These are phyloP conservation scores for Apiospora hydei DNA, from an alignment of 2,329 filamentous ascomycete genomes.

Conservation along the genomic window DNA sequence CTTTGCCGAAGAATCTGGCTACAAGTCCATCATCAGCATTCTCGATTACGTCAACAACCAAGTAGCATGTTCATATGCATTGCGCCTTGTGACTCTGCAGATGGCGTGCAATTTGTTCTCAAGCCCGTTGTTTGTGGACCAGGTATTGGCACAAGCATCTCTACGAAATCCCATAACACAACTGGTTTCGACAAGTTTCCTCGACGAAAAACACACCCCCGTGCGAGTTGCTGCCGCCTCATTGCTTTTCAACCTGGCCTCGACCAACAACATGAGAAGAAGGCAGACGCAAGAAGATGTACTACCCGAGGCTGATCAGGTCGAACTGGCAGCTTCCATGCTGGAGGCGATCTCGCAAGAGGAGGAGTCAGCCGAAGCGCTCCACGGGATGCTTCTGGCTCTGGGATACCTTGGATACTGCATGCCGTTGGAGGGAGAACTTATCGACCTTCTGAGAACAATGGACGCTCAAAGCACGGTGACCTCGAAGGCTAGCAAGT, in stretches of 20 bases:
- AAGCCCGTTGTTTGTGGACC: conserved; percentile 72
- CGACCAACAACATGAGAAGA: conserved; percentile 72
- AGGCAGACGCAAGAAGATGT: conserved; percentile 62
- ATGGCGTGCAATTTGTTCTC: conserved; percentile 86
- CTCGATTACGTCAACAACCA: conserved; percentile 65
- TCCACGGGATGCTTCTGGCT: conserved; percentile 79
- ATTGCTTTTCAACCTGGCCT: conserved; percentile 82
- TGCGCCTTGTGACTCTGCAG: conserved; percentile 84
- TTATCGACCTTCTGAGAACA: conserved; percentile 80
- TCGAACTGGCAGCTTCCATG: conserved; percentile 82
- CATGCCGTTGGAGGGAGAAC: conserved; percentile 71
- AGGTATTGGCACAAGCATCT: conserved; percentile 60
- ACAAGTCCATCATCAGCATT: conserved; percentile 69
- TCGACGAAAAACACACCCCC: conserved; percentile 77
- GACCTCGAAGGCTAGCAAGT: conserved; percentile 60
- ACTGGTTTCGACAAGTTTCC: conserved; percentile 78
- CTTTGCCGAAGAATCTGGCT: conserved; percentile 77
- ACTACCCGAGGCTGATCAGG: conserved; percentile 73
- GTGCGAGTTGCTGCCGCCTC: conserved; percentile 83
- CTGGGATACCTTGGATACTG: conserved; percentile 80
- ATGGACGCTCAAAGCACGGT: conserved; percentile 78
- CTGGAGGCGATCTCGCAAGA: conserved; percentile 74
- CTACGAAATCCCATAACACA: conserved; percentile 68
- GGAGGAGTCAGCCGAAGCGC: conserved; percentile 70
- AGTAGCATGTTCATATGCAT: conserved; percentile 74